Conservation (phyloP, 2,329 filamentous ascomycete species). For the Fusarium equiseti region DNA sequence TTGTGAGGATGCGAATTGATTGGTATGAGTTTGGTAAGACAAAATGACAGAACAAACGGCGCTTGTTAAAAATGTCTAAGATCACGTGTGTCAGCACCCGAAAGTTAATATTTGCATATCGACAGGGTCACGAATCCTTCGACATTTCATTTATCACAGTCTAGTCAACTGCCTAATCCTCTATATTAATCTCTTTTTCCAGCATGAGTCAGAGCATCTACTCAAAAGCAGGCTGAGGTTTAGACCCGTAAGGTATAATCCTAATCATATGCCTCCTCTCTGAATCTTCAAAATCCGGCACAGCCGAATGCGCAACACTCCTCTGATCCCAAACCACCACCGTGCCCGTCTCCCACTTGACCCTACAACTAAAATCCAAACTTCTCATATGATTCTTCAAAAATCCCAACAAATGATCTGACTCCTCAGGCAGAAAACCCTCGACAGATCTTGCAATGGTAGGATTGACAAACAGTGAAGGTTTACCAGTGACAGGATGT, state of each 20-base stretch:
- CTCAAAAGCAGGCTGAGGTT: constrained; percentile 33
- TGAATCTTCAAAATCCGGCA: constrained; percentile 48
- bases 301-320: constrained; percentile 43
- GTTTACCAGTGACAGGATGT: constrained; percentile 48
- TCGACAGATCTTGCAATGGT: constrained; percentile 48
- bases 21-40: not conserved
- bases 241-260: constrained; percentile 47
- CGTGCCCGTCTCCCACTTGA: constrained; percentile 48
- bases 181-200: not conserved
- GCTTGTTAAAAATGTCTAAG: not conserved
- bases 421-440: constrained; percentile 49
- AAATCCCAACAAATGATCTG: constrained; percentile 45
- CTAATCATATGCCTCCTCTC: constrained; percentile 51
- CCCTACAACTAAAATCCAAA: constrained; percentile 49
- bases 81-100: not conserved
- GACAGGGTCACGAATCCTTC: not conserved
- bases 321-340: constrained; percentile 51
- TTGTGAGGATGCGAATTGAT: not conserved
- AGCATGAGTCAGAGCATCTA: not conserved
- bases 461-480: constrained; percentile 48
- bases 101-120: not conserved
- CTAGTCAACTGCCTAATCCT: not conserved
- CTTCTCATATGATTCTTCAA: constrained; percentile 49
- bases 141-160: not conserved
- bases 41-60: not conserved